Conservation (phyloP, 768 basidiomycete species). For the Mycena latifolia region DNA sequence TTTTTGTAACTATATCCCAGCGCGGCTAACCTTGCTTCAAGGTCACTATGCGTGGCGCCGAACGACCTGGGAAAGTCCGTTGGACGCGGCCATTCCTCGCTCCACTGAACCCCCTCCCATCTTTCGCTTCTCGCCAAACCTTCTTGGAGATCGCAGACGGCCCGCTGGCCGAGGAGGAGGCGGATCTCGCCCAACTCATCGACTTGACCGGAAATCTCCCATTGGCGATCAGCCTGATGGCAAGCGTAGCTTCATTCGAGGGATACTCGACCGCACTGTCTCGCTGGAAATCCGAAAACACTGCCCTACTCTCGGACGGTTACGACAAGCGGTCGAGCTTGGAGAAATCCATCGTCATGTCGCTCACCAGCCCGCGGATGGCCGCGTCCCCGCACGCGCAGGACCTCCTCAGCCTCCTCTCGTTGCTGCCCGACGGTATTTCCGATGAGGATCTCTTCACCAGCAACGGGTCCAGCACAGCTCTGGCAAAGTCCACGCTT, state of each 20-base stretch:
- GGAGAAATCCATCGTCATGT: slow-evolving; percentile 24
- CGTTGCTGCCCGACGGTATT: slow-evolving; percentile 22
- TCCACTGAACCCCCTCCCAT: slow-evolving; percentile 4
- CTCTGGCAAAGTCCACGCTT: slow-evolving; percentile 2
- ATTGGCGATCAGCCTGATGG: slow-evolving; percentile 19
- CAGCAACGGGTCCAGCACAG: background rate
- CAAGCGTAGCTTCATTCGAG: slow-evolving; percentile 9
- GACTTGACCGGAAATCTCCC: slow-evolving; percentile 17
- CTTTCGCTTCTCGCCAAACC: slow-evolving; percentile 3
- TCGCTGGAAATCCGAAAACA: slow-evolving; percentile 20
- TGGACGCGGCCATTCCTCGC: slow-evolving; percentile 22
- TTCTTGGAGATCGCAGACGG: slow-evolving; percentile 28
- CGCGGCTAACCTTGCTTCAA: background rate
- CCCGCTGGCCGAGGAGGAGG: background rate
- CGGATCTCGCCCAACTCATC: background rate
- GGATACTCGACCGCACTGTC: background rate
- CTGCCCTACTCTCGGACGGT: slow-evolving; percentile 12
- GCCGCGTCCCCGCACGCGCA: slow-evolving; percentile 1
- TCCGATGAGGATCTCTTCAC: slow-evolving; percentile 11
- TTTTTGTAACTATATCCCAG: background rate
- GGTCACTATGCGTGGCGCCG: slow-evolving; percentile 25
- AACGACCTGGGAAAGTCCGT: slow-evolving; percentile 7
- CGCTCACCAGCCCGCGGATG: slow-evolving; percentile 19
- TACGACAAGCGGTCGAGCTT: slow-evolving; percentile 24
- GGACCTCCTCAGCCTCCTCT: slow-evolving; percentile 11